Conservation (phyloP, 2,329 filamentous ascomycete species). For the Aspergillus aculeatus region DNA sequence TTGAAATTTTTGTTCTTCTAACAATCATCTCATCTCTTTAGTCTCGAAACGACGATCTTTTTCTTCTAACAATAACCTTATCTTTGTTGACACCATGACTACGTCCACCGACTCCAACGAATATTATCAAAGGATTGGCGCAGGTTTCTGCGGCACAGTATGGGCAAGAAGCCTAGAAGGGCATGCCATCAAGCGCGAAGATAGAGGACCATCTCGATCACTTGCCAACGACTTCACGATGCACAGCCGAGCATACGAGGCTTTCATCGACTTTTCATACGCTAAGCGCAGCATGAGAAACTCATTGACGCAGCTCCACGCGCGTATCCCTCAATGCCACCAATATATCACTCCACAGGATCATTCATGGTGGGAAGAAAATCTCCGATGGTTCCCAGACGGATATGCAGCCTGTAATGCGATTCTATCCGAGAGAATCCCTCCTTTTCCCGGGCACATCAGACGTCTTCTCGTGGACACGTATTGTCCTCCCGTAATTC, state of each 20-base stretch:
- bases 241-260: conserved; percentile 25
- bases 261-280: conserved; percentile 4
- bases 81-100: too few relatives aligned
- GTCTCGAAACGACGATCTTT: too few relatives aligned
- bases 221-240: conserved; percentile 33
- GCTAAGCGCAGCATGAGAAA: not conserved
- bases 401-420: conserved; percentile 35
- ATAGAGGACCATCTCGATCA: conserved; percentile 30
- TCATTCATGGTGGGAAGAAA: conserved; percentile 28
- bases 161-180: conserved; percentile 25
- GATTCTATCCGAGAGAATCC: conserved; percentile 38
- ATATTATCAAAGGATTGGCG: conserved; percentile 24
- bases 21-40: too few relatives aligned
- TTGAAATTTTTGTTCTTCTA: too few relatives aligned
- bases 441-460: conserved; percentile 25
- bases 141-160: conserved; percentile 34
- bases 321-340: conserved; percentile 27
- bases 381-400: conserved; percentile 27
- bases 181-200: conserved; percentile 35
- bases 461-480: conserved; percentile 31
- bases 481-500: conserved; percentile 33
- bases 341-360: conserved; percentile 23
- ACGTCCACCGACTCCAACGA: too few relatives aligned
- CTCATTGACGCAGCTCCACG: conserved; percentile 1
- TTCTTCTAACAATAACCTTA: too few relatives aligned